Percentiles rank a stretch among this genome's conserved stretches.
Conservation (phyloP, 1,284 basidiomycete species). For the Malassezia restricta region DNA sequence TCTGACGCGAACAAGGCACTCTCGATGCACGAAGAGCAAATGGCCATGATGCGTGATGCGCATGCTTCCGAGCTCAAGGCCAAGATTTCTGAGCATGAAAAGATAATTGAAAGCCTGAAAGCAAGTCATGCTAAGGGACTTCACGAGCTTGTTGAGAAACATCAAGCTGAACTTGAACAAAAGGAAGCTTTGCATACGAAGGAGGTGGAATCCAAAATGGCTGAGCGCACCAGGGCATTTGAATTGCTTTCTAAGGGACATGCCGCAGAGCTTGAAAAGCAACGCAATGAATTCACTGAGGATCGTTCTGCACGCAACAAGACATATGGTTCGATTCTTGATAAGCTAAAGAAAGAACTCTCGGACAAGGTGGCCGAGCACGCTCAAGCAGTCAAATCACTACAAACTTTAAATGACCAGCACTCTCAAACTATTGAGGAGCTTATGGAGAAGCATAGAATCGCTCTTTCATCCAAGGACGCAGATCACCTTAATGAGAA, state of each 20-base stretch:
- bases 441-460: background rate
- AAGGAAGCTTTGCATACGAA: background rate
- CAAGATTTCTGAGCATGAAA: background rate
- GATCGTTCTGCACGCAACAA: background rate
- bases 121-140: background rate
- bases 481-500: background rate
- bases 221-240: background rate
- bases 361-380: background rate
- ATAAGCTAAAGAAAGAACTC: background rate
- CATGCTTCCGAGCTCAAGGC: background rate
- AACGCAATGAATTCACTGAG: background rate
- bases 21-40: background rate
- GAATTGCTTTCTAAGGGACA: background rate
- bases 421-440: background rate
- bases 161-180: background rate
- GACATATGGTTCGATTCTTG: background rate
- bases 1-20: background rate
- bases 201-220: background rate
- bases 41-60: background rate
- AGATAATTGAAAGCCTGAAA: background rate
- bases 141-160: background rate
- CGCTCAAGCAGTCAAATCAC: background rate
- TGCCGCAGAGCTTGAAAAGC: background rate
- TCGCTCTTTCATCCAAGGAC: background rate
- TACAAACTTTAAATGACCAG: constrained; percentile 1